Percentiles rank a stretch among this genome's conserved stretches.
Conservation (phyloP, 2,329 filamentous ascomycete genomes). For the Elsinoe perseae region DNA sequence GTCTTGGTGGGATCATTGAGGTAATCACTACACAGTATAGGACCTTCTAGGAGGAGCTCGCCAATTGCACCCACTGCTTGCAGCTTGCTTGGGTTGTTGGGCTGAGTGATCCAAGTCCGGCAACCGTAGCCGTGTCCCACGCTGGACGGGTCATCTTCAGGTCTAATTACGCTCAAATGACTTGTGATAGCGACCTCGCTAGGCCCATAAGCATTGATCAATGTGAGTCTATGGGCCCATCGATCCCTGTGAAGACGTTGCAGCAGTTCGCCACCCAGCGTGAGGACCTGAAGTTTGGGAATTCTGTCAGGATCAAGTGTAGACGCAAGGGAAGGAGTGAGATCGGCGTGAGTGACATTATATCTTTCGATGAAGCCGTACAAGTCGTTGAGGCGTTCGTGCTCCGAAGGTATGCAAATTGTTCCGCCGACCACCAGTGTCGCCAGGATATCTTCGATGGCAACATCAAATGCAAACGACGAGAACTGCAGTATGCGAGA, state of each 20-base stretch:
- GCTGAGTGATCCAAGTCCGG: conserved; percentile 26
- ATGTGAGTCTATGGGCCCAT: conserved; percentile 1
- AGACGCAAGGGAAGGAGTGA: conserved; percentile 19
- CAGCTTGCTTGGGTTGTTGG: conserved; percentile 22
- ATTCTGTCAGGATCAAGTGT: conserved; percentile 18
- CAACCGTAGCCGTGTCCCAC: conserved; percentile 17
- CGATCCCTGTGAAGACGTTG: not conserved
- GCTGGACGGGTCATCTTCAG: conserved; percentile 1
- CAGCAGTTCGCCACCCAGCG: not conserved
- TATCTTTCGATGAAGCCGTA: conserved; percentile 18
- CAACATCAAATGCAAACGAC: conserved; percentile 18
- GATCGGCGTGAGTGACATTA: conserved; percentile 18
- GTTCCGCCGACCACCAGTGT: conserved; percentile 21
- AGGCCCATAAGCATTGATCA: conserved; percentile 21
- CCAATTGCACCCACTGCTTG: conserved; percentile 40
- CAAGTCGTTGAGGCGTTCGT: conserved; percentile 18
- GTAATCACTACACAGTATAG: conserved; percentile 38
- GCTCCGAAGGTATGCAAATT: conserved; percentile 22
- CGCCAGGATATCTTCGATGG: conserved; percentile 21
- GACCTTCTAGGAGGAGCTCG: conserved; percentile 41
- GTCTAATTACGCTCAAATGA: not conserved
- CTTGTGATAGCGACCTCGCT: conserved; percentile 20
- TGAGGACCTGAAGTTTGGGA: conserved; percentile 16
- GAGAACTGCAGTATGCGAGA: conserved; percentile 7
- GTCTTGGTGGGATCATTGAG: conserved; percentile 28